Conservation (phyloP, 2,329 filamentous ascomycete genomes). For the Calonectria pseudoturangicola region DNA sequence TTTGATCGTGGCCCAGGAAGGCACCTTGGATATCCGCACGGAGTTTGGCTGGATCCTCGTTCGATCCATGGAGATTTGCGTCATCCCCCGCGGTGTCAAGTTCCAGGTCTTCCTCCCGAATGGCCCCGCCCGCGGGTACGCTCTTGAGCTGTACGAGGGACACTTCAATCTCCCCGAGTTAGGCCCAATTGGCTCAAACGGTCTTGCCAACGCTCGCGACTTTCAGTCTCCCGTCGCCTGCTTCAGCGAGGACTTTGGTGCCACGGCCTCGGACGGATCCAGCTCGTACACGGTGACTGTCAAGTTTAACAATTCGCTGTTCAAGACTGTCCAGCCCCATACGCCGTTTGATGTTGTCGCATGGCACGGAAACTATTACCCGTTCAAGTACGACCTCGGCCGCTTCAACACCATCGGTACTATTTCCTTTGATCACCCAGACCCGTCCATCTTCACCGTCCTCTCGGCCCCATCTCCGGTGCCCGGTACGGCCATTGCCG, state of each 20-base stretch:
- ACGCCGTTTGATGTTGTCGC: slow-evolving; percentile 87
- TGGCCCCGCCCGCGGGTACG: slow-evolving; percentile 81
- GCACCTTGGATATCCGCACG: slow-evolving; percentile 84
- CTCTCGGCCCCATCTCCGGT: slow-evolving; percentile 77
- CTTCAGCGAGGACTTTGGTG: slow-evolving; percentile 77
- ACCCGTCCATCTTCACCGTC: slow-evolving; percentile 86
- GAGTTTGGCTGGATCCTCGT: slow-evolving; percentile 85
- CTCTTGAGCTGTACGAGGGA: slow-evolving; percentile 83
- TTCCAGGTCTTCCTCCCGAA: slow-evolving; percentile 81
- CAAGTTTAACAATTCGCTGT: slow-evolving; percentile 82
- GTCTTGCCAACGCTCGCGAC: slow-evolving; percentile 84
- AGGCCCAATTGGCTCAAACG: slow-evolving; percentile 83
- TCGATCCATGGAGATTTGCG: slow-evolving; percentile 85
- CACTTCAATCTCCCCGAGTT: slow-evolving; percentile 84
- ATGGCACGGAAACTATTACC: slow-evolving; percentile 88
- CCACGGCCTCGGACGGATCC: slow-evolving; percentile 61
- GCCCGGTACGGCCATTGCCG: slow-evolving; percentile 78
- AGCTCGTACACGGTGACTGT: slow-evolving; percentile 70
- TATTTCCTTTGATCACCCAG: slow-evolving; percentile 85
- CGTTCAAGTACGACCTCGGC: slow-evolving; percentile 88
- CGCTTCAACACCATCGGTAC: slow-evolving; percentile 85
- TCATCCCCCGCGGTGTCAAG: slow-evolving; percentile 84
- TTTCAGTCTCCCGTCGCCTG: slow-evolving; percentile 83
- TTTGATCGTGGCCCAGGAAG: slow-evolving; percentile 84
- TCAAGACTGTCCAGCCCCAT: slow-evolving; percentile 79